Evolutionary conservation across 2,329 filamentous ascomycete species (phyloP).

Genomic region (Lachnellula hyalina): DNA sequence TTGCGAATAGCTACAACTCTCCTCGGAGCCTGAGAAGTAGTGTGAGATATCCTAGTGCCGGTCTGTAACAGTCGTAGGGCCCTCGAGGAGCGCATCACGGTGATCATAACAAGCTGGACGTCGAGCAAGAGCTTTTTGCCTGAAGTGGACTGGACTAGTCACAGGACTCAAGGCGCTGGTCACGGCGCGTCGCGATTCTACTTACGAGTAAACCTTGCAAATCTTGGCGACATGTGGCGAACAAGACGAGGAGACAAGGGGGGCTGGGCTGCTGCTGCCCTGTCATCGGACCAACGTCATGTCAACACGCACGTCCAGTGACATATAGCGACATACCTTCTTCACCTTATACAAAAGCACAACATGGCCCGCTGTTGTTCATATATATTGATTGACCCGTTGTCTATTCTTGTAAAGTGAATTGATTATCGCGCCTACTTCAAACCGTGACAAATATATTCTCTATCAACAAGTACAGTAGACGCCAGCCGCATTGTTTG

Average conservation of each 20-base stretch:
- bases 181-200: not conserved
- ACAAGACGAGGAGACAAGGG: no score
- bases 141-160: slow-evolving; percentile 4
- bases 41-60: slow-evolving; percentile 10
- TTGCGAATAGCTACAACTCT: slow-evolving; percentile 11
- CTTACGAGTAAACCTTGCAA: slow-evolving; percentile 13
- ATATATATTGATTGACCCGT: not conserved
- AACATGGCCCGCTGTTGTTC: not conserved
- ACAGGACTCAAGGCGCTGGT: not conserved
- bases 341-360: not conserved
- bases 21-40: not conserved
- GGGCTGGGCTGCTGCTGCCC: not conserved
- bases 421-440: not conserved
- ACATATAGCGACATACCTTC: no score
- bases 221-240: not conserved
- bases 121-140: slow-evolving; percentile 3
- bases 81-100: slow-evolving; percentile 30
- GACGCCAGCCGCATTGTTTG: not conserved
- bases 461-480: not conserved
- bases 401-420: not conserved
- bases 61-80: slow-evolving; percentile 22
- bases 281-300: slow-evolving; percentile 23
- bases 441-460: not conserved
- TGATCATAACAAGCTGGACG: not conserved
- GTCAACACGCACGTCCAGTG: not conserved